A percentile compares a stretch with the other conserved stretches of the same genome.
Evolutionary conservation across 2,329 filamentous ascomycete species (phyloP).

Genomic region (Trichoderma pleuroti): DNA sequence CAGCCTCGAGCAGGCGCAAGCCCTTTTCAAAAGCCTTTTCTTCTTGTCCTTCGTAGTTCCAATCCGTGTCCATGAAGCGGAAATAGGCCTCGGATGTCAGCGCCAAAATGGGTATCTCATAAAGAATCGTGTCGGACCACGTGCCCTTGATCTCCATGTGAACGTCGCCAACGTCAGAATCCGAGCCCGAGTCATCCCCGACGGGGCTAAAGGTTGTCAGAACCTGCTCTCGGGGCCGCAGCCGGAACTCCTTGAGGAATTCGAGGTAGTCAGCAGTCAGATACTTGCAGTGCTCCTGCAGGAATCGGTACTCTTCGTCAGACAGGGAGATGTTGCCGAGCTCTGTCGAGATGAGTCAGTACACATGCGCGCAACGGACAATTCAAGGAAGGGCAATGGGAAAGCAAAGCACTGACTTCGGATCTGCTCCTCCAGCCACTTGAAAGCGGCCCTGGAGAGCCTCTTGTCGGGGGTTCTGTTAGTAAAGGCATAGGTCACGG

Average conservation of each 20-base stretch:
- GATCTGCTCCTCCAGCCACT: constrained; percentile 82
- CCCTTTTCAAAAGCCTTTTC: constrained; percentile 83
- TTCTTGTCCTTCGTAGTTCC: constrained; percentile 83
- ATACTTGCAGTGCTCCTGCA: constrained; percentile 76
- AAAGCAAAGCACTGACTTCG: constrained; percentile 53
- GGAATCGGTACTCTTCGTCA: constrained; percentile 73
- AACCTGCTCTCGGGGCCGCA: constrained; percentile 79
- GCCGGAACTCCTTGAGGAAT: constrained; percentile 76
- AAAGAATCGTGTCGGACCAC: constrained; percentile 95
- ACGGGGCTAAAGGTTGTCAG: constrained; percentile 61
- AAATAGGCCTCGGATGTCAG: constrained; percentile 96
- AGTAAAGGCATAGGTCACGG: constrained; percentile 89
- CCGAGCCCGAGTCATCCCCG: constrained; percentile 55
- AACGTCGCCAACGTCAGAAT: constrained; percentile 69
- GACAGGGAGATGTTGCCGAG: constrained; percentile 78
- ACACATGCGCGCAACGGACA: not conserved
- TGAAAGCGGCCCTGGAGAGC: constrained; percentile 75
- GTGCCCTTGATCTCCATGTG: constrained; percentile 73
- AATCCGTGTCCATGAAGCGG: constrained; percentile 90
- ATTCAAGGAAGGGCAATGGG: not conserved
- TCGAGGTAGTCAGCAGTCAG: constrained; percentile 72
- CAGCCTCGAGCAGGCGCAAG: constrained; percentile 68
- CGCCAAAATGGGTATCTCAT: constrained; percentile 92
- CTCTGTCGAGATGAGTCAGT: constrained; percentile 49
- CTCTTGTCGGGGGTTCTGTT: constrained; percentile 95